phyloP scores from a whole-genome alignment of 495 filamentous ascomycete species.

The Parathielavia appendiculata region DNA sequence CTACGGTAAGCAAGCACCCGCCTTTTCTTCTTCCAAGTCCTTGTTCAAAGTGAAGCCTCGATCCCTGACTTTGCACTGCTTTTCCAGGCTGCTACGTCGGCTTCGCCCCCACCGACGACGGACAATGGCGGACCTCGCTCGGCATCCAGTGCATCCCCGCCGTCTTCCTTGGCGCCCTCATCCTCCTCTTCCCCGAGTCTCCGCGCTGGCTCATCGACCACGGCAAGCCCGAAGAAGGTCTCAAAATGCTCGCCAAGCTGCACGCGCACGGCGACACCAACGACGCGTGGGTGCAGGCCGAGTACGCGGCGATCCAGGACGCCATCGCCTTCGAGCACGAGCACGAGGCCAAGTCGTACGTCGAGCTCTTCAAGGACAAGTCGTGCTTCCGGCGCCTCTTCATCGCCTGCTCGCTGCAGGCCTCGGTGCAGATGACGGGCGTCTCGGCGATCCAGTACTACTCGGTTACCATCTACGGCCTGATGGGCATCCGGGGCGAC shows the following conservation, averaged over 20 bases:
- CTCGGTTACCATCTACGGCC: constrained; percentile 14
- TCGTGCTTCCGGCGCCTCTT: constrained; percentile 15
- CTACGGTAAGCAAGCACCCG: not conserved
- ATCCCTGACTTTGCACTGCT: not conserved
- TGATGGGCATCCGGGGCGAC: constrained; percentile 12
- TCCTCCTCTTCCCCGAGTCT: constrained; percentile 13
- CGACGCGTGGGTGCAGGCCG: constrained; percentile 13
- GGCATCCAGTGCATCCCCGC: constrained; percentile 14
- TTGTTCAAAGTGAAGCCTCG: not conserved
- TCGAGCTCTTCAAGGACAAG: constrained; percentile 9
- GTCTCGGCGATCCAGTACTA: constrained; percentile 17
- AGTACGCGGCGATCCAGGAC: constrained; percentile 10
- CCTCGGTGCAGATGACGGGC: constrained; percentile 11
- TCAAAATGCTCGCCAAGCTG: constrained; percentile 6
- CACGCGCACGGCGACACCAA: constrained; percentile 10
- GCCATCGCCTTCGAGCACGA: constrained; percentile 3
- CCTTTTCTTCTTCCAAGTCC: not conserved
- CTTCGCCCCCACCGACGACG: constrained; percentile 6
- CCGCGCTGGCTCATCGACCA: constrained; percentile 17
- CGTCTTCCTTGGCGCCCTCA: constrained; percentile 9
- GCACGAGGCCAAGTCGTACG: constrained; percentile 12
- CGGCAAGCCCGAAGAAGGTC: constrained; percentile 3
- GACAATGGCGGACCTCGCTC: constrained; percentile 8
- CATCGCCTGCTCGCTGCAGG: constrained; percentile 8
- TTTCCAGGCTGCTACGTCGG: constrained; percentile 8